phyloP scores from a whole-genome alignment of 345 rosid species.

The Microthlaspi erraticum region DNA sequence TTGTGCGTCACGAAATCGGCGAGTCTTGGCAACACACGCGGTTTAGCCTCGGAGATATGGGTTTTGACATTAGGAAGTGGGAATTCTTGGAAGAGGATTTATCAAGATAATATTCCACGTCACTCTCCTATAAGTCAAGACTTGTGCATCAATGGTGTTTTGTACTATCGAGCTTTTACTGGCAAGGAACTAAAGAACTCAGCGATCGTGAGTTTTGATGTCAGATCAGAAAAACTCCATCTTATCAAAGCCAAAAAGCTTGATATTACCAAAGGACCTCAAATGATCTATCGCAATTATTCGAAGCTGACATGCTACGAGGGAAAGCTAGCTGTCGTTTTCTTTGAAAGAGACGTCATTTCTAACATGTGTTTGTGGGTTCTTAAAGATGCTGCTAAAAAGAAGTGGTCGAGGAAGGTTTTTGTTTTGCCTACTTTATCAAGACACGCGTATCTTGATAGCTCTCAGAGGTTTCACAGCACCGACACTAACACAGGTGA shows the following conservation, averaged over 20 bases:
- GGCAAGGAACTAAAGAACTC: no score
- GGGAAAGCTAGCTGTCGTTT: constrained; percentile 1
- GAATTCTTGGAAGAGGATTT: no score
- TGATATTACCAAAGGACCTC: neutral
- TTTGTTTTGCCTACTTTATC: neutral
- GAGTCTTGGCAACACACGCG: no score
- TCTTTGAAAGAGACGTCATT: no score
- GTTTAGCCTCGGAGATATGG: no score
- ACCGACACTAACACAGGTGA: neutral
- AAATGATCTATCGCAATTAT: neutral
- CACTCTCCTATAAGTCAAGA: no score
- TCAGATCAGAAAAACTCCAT: neutral
- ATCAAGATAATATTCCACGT: no score
- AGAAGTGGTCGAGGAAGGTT: constrained; percentile 1
- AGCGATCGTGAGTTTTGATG: neutral
- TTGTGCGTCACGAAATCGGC: no score
- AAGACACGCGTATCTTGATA: neutral
- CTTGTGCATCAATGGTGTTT: no score
- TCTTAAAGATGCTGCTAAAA: neutral
- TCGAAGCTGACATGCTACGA: neutral
- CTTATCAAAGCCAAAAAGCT: neutral
- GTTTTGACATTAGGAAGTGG: no score
- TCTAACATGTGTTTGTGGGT: neutral
- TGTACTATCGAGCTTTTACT: no score
- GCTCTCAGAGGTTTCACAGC: neutral